phyloP scores from a whole-genome alignment of 1,284 basidiomycete species.

The Polyporus tsugae region DNA sequence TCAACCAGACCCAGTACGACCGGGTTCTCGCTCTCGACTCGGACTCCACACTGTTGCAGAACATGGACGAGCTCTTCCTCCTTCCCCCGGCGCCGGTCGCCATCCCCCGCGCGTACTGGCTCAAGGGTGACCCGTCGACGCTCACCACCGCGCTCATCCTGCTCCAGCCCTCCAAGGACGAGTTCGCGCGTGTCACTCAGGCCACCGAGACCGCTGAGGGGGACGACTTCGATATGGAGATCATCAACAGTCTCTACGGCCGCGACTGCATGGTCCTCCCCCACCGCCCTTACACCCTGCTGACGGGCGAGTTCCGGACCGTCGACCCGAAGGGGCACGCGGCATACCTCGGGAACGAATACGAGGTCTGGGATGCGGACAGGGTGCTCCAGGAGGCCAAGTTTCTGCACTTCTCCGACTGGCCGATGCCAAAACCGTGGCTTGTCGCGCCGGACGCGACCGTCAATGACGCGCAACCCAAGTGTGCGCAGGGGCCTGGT shows the following conservation, averaged over 20 bases:
- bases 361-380: not conserved
- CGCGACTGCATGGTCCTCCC: not conserved
- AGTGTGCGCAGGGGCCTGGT: not conserved
- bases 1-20: not conserved
- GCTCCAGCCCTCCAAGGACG: not conserved
- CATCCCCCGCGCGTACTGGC: not conserved
- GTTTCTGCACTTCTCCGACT: not conserved
- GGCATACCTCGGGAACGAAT: not conserved
- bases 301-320: not conserved
- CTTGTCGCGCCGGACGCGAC: not conserved
- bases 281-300: not conserved
- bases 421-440: not conserved
- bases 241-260: not conserved
- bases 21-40: not conserved
- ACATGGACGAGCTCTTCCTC: constrained; percentile 4
- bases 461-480: not conserved
- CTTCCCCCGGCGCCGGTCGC: not conserved
- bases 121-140: not conserved
- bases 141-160: not conserved
- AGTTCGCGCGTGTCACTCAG: not conserved
- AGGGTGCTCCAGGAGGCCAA: not conserved
- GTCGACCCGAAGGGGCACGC: not conserved
- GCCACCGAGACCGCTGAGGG: not conserved
- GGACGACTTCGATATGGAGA: not conserved
- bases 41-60: not conserved